Evolutionary conservation across 1,284 basidiomycete species (phyloP).

Genomic region (Sporisorium scitamineum): DNA sequence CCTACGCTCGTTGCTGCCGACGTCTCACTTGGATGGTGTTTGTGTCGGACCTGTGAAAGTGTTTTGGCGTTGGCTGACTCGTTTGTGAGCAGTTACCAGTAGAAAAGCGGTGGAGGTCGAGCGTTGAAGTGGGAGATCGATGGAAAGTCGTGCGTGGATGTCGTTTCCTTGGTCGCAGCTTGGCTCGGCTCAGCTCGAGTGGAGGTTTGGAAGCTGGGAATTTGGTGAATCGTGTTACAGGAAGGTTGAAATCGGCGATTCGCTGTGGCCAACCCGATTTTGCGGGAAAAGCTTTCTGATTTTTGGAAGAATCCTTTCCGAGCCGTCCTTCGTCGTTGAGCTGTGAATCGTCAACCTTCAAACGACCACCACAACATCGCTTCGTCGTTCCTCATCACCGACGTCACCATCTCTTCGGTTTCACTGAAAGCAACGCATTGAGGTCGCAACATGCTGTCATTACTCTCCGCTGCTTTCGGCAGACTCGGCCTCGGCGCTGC

Average conservation of each 20-base stretch:
- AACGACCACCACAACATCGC: neutral
- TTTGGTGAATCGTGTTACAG: neutral
- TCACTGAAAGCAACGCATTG: neutral
- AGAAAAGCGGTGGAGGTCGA: neutral
- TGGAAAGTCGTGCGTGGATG: neutral
- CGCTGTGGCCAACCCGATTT: neutral
- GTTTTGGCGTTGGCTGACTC: too few species aligned
- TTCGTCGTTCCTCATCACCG: neutral
- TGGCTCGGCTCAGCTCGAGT: neutral
- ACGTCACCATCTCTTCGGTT: too few species aligned
- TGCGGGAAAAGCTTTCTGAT: neutral
- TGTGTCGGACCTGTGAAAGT: too few species aligned
- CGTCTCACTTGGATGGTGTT: neutral
- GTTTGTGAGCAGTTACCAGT: neutral
- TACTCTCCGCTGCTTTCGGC: slow-evolving; percentile 34
- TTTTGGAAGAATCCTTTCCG: slow-evolving; percentile 28
- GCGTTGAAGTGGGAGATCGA: neutral
- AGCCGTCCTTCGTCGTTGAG: slow-evolving; percentile 2
- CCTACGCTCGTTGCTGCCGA: slow-evolving; percentile 7
- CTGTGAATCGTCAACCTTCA: slow-evolving; percentile 6
- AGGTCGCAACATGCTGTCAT: slow-evolving; percentile 23
- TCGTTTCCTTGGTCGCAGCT: neutral
- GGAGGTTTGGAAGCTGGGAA: slow-evolving; percentile 7
- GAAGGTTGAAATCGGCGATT: slow-evolving; percentile 5
- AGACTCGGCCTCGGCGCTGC: slow-evolving; percentile 21